Conservation (phyloP, 169 alveolate genomes). For the Plasmodium inui region DNA sequence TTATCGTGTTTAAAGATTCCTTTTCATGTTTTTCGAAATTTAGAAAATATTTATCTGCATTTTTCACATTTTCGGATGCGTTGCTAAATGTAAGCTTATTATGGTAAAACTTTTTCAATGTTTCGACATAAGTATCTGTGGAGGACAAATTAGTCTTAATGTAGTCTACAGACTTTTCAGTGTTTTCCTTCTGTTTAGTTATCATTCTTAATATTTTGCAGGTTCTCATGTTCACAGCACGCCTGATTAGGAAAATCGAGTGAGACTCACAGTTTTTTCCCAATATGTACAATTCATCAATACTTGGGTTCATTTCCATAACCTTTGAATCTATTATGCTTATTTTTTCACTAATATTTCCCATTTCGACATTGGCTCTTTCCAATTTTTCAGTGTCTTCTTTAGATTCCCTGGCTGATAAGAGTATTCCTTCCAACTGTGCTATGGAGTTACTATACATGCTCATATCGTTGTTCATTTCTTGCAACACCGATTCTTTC, state of each 20-base stretch:
- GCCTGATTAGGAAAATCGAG: background rate
- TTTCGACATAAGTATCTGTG: background rate
- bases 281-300: slow-evolving; percentile 2
- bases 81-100: background rate
- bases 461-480: background rate
- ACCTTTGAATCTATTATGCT: background rate
- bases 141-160: background rate
- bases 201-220: background rate
- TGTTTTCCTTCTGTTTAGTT: slow-evolving; percentile 11
- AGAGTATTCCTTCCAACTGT: background rate
- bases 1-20: background rate
- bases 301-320: background rate
- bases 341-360: background rate
- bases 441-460: background rate
- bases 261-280: slow-evolving; percentile 21
- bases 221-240: background rate
- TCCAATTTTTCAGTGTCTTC: background rate
- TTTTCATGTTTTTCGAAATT: background rate
- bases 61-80: background rate
- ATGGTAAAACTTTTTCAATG: background rate
- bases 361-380: background rate
- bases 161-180: background rate
- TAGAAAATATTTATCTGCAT: background rate
- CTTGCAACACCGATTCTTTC: background rate
- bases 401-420: background rate